Evolutionary conservation across 2,329 filamentous ascomycete genomes (phyloP).

Genomic region (Colletotrichum zoysiae): DNA sequence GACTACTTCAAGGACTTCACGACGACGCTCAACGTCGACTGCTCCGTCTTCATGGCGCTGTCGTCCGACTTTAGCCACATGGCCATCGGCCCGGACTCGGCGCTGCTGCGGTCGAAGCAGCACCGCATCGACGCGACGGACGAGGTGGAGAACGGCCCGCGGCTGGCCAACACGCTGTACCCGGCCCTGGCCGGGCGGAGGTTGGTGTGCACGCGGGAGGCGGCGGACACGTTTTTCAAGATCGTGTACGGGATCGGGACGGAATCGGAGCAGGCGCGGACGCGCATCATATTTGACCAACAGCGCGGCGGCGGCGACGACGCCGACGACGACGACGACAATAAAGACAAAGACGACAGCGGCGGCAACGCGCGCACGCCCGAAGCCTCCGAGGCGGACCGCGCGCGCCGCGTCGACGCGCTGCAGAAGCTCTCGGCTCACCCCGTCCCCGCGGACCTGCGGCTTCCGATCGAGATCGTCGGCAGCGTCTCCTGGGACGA

Average conservation of each 20-base stretch:
- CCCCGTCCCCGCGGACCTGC: constrained; percentile 49
- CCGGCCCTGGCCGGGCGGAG: constrained; percentile 50
- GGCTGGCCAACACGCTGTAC: constrained; percentile 48
- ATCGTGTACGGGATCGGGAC: constrained; percentile 54
- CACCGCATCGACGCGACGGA: constrained; percentile 53
- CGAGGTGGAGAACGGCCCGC: constrained; percentile 43
- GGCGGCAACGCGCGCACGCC: constrained; percentile 15
- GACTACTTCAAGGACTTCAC: constrained; percentile 52
- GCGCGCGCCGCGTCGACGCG: constrained; percentile 42
- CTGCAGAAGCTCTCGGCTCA: constrained; percentile 52
- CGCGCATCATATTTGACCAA: constrained; percentile 48
- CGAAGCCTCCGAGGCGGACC: constrained; percentile 27
- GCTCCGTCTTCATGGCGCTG: constrained; percentile 56
- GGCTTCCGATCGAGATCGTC: constrained; percentile 52
- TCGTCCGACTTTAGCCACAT: constrained; percentile 56
- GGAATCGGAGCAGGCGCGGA: constrained; percentile 52
- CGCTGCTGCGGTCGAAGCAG: constrained; percentile 50
- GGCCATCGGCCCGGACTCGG: constrained; percentile 46
- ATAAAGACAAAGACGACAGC: neutral
- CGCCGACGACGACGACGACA: neutral
- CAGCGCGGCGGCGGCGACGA: constrained; percentile 13
- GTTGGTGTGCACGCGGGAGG: constrained; percentile 55
- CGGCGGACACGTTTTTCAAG: constrained; percentile 54
- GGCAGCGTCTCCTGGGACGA: constrained; percentile 46
- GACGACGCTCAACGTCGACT: constrained; percentile 55